phyloP scores from a whole-genome alignment of 768 basidiomycete species.

The Mycena albidolilacea region DNA sequence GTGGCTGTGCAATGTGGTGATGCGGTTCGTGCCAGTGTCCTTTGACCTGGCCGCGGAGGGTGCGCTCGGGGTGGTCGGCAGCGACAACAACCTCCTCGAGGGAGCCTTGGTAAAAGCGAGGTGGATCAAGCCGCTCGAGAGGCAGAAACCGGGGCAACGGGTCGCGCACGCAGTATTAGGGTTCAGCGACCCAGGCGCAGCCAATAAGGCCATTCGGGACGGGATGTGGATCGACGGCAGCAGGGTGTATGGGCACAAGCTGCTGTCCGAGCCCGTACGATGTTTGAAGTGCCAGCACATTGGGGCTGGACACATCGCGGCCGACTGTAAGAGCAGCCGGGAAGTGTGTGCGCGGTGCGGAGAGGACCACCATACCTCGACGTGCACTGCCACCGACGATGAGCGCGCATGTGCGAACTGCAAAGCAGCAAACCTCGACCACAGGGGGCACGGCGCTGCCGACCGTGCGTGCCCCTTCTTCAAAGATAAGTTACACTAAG shows the following conservation, averaged over 20 bases:
- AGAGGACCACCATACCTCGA: slow-evolving; percentile 38
- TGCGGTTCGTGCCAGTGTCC: too few relatives aligned
- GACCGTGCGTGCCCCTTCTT: slow-evolving; percentile 44
- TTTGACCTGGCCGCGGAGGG: too few relatives aligned
- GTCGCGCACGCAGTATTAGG: slow-evolving; percentile 24
- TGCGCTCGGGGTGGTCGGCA: too few relatives aligned
- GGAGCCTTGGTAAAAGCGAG: too few relatives aligned
- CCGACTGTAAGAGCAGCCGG: slow-evolving; percentile 26
- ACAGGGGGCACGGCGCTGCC: slow-evolving; percentile 47
- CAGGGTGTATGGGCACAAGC: neutral
- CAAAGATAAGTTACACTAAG: slow-evolving; percentile 17
- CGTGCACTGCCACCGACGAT: slow-evolving; percentile 35
- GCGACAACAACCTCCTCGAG: too few relatives aligned
- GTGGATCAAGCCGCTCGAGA: neutral
- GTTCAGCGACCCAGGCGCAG: slow-evolving; percentile 25
- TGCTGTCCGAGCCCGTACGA: slow-evolving; percentile 32
- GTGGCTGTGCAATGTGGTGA: too few relatives aligned
- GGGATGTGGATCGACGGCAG: slow-evolving; percentile 39
- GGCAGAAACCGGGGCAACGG: slow-evolving; percentile 35
- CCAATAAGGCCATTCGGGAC: slow-evolving; percentile 34
- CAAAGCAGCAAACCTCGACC: neutral
- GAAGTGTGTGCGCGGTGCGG: slow-evolving; percentile 41
- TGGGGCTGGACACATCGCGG: slow-evolving; percentile 34
- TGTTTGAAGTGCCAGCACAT: slow-evolving; percentile 40
- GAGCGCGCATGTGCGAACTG: slow-evolving; percentile 45